A percentile compares a stretch with the other conserved stretches of the same genome.
These are phyloP conservation scores for Marasmius fiardii DNA, from an alignment of 1,284 basidiomycete genomes.

Conservation along the genomic window DNA sequence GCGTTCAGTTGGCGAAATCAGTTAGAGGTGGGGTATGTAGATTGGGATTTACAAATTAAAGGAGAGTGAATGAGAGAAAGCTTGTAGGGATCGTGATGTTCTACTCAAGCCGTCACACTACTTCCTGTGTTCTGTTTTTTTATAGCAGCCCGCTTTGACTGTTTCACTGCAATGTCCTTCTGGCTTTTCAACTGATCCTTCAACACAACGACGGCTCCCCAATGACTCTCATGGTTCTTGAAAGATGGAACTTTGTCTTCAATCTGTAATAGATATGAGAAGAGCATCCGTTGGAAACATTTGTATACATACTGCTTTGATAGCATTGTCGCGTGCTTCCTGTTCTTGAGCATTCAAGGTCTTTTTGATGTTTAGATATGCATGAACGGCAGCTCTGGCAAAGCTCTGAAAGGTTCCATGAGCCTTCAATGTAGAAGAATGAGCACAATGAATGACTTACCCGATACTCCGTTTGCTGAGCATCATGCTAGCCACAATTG, in stretches of 20 bases:
- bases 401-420: background rate
- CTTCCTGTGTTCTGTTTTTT: background rate
- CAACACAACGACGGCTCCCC: constrained; percentile 4
- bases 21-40: too few species aligned
- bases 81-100: background rate
- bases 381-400: background rate
- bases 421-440: background rate
- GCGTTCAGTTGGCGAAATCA: too few species aligned
- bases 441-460: background rate
- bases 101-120: background rate
- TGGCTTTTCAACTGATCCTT: constrained; percentile 5
- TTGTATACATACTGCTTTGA: background rate
- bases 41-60: too few species aligned
- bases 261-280: background rate
- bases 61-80: too few species aligned
- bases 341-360: background rate
- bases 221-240: constrained; percentile 2
- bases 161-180: background rate
- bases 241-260: constrained; percentile 1
- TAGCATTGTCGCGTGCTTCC: background rate
- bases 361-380: background rate
- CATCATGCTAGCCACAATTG: background rate
- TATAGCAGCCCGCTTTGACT: background rate
- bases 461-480: background rate
- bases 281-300: background rate